phyloP scores from a whole-genome alignment of 208 protist genomes.

The Leptomonas pyrrhocoris region DNA sequence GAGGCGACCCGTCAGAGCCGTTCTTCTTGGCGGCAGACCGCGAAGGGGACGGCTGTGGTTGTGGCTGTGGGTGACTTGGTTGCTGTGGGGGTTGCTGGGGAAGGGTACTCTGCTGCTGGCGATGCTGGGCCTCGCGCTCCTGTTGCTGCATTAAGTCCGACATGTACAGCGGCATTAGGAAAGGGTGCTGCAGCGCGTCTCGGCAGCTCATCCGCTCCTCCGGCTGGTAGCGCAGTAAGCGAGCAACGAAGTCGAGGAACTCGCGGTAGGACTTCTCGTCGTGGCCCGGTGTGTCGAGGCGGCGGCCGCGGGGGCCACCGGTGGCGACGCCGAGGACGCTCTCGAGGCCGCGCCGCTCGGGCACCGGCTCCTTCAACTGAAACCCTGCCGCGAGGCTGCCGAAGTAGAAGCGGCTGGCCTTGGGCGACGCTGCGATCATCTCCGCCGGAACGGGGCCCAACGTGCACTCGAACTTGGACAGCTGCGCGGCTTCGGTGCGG shows the following conservation, averaged over 20 bases:
- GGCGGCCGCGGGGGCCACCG: conserved; percentile 46
- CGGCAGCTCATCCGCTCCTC: conserved; percentile 75
- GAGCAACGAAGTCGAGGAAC: conserved; percentile 67
- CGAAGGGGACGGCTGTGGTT: background rate
- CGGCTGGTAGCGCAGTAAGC: conserved; percentile 61
- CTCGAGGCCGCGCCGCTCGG: conserved; percentile 42
- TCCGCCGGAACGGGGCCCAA: conserved; percentile 67
- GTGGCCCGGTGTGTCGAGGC: conserved; percentile 46
- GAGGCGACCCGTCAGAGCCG: no score
- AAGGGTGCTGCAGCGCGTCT: conserved; percentile 77
- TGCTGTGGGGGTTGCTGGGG: background rate
- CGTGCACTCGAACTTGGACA: conserved; percentile 92
- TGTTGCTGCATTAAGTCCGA: conserved; percentile 45
- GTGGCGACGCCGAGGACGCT: conserved; percentile 57
- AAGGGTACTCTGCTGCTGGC: background rate
- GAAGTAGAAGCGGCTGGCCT: conserved; percentile 66
- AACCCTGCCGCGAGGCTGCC: conserved; percentile 11
- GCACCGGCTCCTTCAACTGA: conserved; percentile 47
- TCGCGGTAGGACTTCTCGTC: conserved; percentile 50
- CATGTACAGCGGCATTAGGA: conserved; percentile 53
- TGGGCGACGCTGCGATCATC: conserved; percentile 68
- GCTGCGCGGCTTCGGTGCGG: conserved; percentile 94
- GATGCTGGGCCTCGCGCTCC: conserved; percentile 18
- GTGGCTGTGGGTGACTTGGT: conserved; percentile 4
- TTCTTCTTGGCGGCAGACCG: background rate